Evolutionary conservation across 768 basidiomycete species (phyloP).

Genomic region (Xerocomellus dryophilus): DNA sequence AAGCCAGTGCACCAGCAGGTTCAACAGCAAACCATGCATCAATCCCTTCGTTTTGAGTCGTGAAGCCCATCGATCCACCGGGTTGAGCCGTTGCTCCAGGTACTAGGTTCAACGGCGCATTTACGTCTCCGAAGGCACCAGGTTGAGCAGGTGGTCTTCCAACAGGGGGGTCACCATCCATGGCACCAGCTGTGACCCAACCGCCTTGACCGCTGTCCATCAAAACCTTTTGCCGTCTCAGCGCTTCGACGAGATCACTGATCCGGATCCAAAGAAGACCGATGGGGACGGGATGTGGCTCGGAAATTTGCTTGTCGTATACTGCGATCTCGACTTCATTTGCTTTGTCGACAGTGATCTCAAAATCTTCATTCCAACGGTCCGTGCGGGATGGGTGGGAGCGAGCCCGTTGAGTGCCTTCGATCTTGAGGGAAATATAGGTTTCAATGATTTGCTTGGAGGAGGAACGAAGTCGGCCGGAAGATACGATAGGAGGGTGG

Average conservation of each 20-base stretch:
- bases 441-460: constrained; percentile 81
- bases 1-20: constrained; percentile 88
- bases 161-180: constrained; percentile 61
- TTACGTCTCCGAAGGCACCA: constrained; percentile 46
- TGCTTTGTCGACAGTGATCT: constrained; percentile 94
- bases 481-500: constrained; percentile 73
- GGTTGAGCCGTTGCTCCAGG: constrained; percentile 30
- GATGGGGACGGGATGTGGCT: constrained; percentile 80
- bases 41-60: constrained; percentile 63
- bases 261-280: constrained; percentile 95
- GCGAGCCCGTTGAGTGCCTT: constrained; percentile 88
- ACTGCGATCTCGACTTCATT: constrained; percentile 97
- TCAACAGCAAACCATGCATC: constrained; percentile 98
- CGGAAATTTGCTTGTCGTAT: constrained; percentile 86
- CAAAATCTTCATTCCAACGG: constrained; percentile 97
- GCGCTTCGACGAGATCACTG: constrained; percentile 89
- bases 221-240: constrained; percentile 87
- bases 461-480: constrained; percentile 66
- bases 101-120: constrained; percentile 39
- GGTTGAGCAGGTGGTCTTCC: constrained; percentile 48
- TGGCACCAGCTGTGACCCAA: constrained; percentile 94
- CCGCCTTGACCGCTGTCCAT: constrained; percentile 83
- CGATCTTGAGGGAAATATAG: constrained; percentile 90
- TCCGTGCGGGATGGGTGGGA: constrained; percentile 93
- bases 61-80: constrained; percentile 25